Conservation (phyloP, 768 basidiomycete species). For the Paxillus involutus region DNA sequence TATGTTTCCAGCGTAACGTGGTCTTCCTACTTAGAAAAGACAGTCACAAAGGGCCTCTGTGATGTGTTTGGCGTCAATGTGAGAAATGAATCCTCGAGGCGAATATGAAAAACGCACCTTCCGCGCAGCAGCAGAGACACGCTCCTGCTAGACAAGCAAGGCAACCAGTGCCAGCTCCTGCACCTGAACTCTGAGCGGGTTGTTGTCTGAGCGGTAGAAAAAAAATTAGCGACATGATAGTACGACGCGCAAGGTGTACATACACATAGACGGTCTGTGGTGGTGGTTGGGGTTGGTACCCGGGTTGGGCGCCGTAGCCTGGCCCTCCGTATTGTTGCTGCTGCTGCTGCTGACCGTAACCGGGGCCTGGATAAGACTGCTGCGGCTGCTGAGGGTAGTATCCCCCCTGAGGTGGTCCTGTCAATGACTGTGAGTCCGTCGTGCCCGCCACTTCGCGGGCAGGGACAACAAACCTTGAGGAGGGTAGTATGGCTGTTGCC, state of each 20-base stretch:
- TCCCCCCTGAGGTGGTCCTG: conserved; percentile 62
- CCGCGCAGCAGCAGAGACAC: conserved; percentile 51
- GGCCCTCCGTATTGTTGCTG: not conserved
- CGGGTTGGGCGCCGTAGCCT: conserved; percentile 36
- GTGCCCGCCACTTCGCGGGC: not conserved
- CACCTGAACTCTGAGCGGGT: conserved; percentile 34
- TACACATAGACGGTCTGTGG: conserved; percentile 85
- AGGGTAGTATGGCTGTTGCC: conserved; percentile 55
- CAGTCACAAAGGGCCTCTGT: conserved; percentile 73
- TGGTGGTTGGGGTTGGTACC: conserved; percentile 61
- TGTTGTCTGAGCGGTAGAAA: conserved; percentile 37
- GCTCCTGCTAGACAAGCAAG: conserved; percentile 49
- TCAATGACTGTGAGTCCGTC: conserved; percentile 3
- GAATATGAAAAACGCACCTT: conserved; percentile 36
- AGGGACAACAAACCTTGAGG: conserved; percentile 40
- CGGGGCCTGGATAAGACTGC: conserved; percentile 62
- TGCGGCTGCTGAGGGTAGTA: conserved; percentile 78
- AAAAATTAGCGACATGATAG: not conserved
- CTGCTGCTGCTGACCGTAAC: not conserved
- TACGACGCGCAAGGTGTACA: conserved; percentile 25
- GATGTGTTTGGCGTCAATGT: not conserved
- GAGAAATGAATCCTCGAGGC: conserved; percentile 28
- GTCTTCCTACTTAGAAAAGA: conserved; percentile 41
- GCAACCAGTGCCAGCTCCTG: conserved; percentile 34
- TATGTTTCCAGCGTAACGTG: conserved; percentile 14